Evolutionary conservation across 2,329 filamentous ascomycete species (phyloP).

Genomic region (Diplodia corticola): DNA sequence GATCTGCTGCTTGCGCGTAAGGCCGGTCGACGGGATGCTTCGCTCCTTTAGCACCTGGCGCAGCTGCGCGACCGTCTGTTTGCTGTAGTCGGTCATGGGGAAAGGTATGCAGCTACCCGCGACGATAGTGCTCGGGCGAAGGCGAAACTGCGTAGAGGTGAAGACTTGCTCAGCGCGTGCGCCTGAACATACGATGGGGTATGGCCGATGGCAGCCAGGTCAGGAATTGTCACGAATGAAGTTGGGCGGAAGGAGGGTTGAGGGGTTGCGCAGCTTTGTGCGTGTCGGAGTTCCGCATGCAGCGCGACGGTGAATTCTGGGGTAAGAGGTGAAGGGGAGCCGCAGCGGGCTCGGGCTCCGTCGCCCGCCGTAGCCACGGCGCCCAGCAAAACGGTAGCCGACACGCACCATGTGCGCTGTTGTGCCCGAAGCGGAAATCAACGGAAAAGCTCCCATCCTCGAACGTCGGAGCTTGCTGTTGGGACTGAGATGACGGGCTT

Average conservation of each 20-base stretch:
- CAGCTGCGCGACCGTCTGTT: conserved; percentile 49
- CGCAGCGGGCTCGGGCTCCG: not conserved
- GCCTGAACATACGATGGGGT: not conserved
- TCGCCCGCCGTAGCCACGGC: not conserved
- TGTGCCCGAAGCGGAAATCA: not conserved
- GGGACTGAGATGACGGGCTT: not conserved
- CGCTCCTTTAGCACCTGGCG: conserved; percentile 49
- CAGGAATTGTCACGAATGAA: not conserved
- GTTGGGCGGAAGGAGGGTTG: not conserved
- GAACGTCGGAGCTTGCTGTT: not conserved
- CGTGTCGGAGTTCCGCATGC: conserved; percentile 13
- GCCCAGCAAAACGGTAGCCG: not conserved
- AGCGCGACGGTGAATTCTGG: not conserved
- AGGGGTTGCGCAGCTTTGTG: not conserved
- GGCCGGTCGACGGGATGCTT: conserved; percentile 46
- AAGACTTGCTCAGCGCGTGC: not conserved
- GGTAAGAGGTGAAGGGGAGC: conserved; percentile 10
- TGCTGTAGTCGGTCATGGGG: conserved; percentile 46
- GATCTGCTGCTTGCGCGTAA: conserved; percentile 51
- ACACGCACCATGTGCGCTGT: not conserved
- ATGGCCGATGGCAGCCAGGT: too few relatives aligned
- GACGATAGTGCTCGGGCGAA: not conserved
- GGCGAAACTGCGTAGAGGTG: not conserved
- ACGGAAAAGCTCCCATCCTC: not conserved
- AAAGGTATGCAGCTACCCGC: not conserved